Evolutionary conservation across 805 yeast species (phyloP), one percentile per base, ranked within the genome.

Genomic region (Brettanomyces bruxellensis): DNA sequence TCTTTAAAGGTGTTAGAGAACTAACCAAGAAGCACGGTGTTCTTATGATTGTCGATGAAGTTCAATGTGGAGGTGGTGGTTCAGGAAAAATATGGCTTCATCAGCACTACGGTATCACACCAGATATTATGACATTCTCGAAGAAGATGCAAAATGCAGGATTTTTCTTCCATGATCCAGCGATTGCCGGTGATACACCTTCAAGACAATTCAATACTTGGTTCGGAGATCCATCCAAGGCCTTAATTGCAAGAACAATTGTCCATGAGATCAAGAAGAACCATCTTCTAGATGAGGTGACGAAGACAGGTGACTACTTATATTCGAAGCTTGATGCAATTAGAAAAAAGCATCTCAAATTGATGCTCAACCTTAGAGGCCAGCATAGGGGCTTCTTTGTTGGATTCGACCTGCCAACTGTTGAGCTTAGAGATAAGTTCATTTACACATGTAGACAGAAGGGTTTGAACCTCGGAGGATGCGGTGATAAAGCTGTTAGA

Each of bases 101-200:
- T 56, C 84, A 81, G 60, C 81, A 79, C 58, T 82, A 82, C 62
- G 72, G 77, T 52, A 72, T 81, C 51, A 62, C 75, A 28, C 83
- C 83, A 30, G 87, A 81, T 62, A 70, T 81, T 65, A 85, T 81
- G 44, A 79, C 86, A 1, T 81, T 81, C 60, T 79, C 85, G 45
- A 81, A 81, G 65, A 81, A 81, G 61, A 78, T 81, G 71, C 87
- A 81, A 64, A 76, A 82, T 44, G 86, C 86, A 3, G 87, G 87
- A 39, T 81, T 78, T 67, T 81, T 72, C 67, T 81, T 76, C 71
- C 71, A 71, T 50, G 79, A 80, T 62, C 73, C 75, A 12, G 70
- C 70, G 14, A 71, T 81, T 57, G 74, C 76, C 51, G 85, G 86
- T 43, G 72, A 72, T 52, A 70, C 70, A 55, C 75, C 86, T 25